A percentile compares a stretch with the other conserved stretches of the same genome.
Conservation (phyloP, 495 filamentous ascomycete genomes). For the Collariella sp. region DNA sequence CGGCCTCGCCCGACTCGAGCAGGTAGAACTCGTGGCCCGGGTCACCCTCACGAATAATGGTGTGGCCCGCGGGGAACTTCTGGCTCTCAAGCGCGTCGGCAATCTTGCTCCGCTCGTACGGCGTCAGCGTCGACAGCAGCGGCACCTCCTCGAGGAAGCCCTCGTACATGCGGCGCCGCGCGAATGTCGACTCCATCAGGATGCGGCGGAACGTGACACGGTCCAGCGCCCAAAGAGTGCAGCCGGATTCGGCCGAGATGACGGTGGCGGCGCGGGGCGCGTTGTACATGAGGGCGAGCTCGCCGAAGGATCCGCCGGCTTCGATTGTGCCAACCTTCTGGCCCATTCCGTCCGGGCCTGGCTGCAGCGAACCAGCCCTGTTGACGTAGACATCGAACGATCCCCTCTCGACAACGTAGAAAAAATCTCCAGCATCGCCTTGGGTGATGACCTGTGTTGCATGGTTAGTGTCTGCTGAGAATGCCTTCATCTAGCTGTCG, state of each 20-base stretch:
- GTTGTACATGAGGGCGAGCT: constrained; percentile 97
- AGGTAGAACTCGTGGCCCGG: constrained; percentile 89
- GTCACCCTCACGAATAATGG: constrained; percentile 87
- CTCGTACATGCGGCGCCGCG: constrained; percentile 92
- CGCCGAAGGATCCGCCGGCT: constrained; percentile 91
- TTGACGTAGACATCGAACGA: constrained; percentile 90
- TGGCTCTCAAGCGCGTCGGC: constrained; percentile 88
- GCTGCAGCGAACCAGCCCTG: constrained; percentile 62
- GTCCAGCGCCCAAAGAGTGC: constrained; percentile 88
- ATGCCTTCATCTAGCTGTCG: neutral
- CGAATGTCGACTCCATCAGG: constrained; percentile 95
- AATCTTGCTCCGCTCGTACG: constrained; percentile 92
- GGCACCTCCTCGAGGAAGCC: constrained; percentile 95
- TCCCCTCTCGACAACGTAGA: constrained; percentile 92
- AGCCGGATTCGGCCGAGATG: constrained; percentile 66
- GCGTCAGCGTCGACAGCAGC: constrained; percentile 71
- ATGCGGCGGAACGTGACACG: constrained; percentile 96
- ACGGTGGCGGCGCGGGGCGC: constrained; percentile 95
- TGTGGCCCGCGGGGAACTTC: constrained; percentile 70
- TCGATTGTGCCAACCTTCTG: constrained; percentile 73
- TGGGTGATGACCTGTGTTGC: constrained; percentile 74
- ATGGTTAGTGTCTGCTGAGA: constrained; percentile 11
- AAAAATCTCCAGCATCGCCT: constrained; percentile 93
- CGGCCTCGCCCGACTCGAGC: constrained; percentile 80
- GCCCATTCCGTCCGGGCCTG: constrained; percentile 78